Evolutionary conservation across 192 early-diverging fungal species (phyloP), one percentile per base, ranked within the genome.

Genomic region (Backusella sp.): DNA sequence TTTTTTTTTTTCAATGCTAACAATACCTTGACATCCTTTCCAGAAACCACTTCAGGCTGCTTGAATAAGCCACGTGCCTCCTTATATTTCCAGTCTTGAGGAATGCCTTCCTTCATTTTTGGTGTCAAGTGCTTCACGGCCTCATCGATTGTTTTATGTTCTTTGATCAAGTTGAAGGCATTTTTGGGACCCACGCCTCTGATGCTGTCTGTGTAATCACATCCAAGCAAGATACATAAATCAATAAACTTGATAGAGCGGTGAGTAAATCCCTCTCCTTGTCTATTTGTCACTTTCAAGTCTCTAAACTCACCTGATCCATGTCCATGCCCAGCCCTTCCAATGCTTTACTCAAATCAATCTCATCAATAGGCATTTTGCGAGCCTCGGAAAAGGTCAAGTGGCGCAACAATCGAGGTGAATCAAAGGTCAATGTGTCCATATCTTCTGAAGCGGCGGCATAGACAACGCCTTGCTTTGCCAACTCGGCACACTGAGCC

Each of bases 371-470:
- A 6, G 95, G 96, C 88, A 93, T 79, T 77, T 98, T 98, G 46
- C 92, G 91, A 17, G 89, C 87, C 46, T 98, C 97, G 71, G 92
- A 94, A 78, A 94, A 94, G 0, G 98, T 99, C 72, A 99, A 83
- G 76, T 98, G 96, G 15, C 98, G 91, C 44, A 99, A 74, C 14
- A 99, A 82, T 41, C 97, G 88, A 0, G 98, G 96, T 1, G 96
- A 83, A 12, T 91, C 92, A 84, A 99, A 99, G 15, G 96, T 94
- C 65, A 99, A 84, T 0, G 98, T 99, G 75, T 99, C 98, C 97
- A 99, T 98, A 84, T 99, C 98, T 77, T 99, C 97, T 12, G 96
- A 97, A 21, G 95, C 97, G 19, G 96, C 96, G 34, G 94, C 98
- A 80, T 91, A 98, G 2, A 99, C 96, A 73, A 96, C 96, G 59